phyloP scores from a whole-genome alignment of 1,139 yeast species.

The Saccharomyces hybrid region DNA sequence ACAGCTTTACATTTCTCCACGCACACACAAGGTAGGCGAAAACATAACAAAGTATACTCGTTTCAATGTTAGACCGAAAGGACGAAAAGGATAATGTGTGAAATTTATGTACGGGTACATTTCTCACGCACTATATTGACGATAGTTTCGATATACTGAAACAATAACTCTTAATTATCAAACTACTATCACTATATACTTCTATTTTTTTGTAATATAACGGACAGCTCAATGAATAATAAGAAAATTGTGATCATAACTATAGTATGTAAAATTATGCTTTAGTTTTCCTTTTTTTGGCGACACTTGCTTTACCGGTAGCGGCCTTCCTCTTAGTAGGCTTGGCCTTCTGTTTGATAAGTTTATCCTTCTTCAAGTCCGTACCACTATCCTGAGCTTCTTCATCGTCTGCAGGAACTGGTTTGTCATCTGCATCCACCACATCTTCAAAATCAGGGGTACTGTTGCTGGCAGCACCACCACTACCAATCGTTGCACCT shows the following conservation, averaged over 20 bases:
- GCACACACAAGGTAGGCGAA: no score
- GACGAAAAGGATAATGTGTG: no score
- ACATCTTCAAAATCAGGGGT: conserved; percentile 55
- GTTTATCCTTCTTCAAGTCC: conserved; percentile 48
- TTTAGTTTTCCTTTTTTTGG: conserved; percentile 22
- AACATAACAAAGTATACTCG: no score
- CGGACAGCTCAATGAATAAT: not conserved
- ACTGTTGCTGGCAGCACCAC: conserved; percentile 30
- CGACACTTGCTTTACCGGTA: conserved; percentile 15
- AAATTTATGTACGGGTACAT: not conserved
- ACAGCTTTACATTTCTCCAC: no score
- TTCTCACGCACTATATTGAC: not conserved
- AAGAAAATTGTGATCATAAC: not conserved
- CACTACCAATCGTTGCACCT: conserved; percentile 32
- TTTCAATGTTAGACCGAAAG: no score
- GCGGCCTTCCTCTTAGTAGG: conserved; percentile 28
- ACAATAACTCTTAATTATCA: not conserved
- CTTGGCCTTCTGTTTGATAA: conserved; percentile 42
- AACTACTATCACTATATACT: not conserved
- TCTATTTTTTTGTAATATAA: not conserved
- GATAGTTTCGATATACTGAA: not conserved
- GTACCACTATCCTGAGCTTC: conserved; percentile 31
- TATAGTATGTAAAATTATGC: conserved; percentile 4
- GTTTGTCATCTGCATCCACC: conserved; percentile 57
- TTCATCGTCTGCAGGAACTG: conserved; percentile 40